A percentile compares a stretch with the other conserved stretches of the same genome.
phyloP scores from a whole-genome alignment of 129 eudicot species.

The Lonicera japonica region DNA sequence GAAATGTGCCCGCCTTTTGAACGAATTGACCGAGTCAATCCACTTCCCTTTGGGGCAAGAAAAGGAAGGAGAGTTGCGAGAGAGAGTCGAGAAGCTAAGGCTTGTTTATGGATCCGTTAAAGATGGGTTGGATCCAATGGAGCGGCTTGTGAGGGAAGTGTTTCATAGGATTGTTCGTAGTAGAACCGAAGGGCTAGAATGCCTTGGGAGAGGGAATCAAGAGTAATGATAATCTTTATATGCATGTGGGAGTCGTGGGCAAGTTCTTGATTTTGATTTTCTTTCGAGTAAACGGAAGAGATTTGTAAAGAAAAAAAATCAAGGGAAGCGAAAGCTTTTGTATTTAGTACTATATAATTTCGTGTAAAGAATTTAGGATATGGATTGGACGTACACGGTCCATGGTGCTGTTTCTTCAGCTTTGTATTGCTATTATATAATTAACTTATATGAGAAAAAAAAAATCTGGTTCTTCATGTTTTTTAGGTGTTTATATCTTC shows the following conservation, averaged over 20 bases:
- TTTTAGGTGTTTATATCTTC: not conserved
- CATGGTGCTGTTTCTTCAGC: slow-evolving; percentile 1
- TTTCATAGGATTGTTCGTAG: slow-evolving; percentile 46
- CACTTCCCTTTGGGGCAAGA: slow-evolving; percentile 36
- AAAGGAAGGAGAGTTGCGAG: slow-evolving; percentile 30
- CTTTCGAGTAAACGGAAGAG: not conserved
- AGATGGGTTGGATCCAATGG: slow-evolving; percentile 41
- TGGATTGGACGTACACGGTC: slow-evolving; percentile 13
- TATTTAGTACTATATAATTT: not conserved
- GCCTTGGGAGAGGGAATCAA: slow-evolving; percentile 13
- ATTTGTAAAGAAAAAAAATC: slow-evolving; percentile 2
- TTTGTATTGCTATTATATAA: slow-evolving; percentile 7
- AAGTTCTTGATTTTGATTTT: not conserved
- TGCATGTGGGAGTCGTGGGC: not conserved
- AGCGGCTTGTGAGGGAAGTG: slow-evolving; percentile 46
- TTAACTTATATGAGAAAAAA: not conserved
- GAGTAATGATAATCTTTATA: slow-evolving; percentile 1
- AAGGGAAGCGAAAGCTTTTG: slow-evolving; percentile 10
- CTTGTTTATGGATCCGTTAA: slow-evolving; percentile 20
- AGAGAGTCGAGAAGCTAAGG: slow-evolving; percentile 26
- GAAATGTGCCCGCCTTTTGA: slow-evolving; percentile 31
- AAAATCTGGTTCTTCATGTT: not conserved
- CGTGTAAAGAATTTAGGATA: slow-evolving; percentile 13
- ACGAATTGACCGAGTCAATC: slow-evolving; percentile 22
- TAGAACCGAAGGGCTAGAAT: slow-evolving; percentile 40